These are phyloP conservation scores for Lactarius indigo DNA, from an alignment of 768 basidiomycete species.

Conservation along the genomic window DNA sequence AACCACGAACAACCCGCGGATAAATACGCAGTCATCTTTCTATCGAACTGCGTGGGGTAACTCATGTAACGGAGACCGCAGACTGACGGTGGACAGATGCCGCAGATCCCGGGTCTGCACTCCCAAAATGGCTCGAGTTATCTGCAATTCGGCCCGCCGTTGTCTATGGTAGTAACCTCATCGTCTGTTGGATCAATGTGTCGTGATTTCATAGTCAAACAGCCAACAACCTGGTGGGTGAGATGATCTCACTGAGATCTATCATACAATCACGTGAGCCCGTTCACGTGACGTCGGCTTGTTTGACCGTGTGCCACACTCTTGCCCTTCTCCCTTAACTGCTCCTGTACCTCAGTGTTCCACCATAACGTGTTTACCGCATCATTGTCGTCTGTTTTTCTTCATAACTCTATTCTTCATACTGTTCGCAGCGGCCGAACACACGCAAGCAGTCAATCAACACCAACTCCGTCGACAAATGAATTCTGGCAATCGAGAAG, in stretches of 20 bases:
- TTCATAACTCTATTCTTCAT: not conserved
- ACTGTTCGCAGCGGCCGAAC: not conserved
- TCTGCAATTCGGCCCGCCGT: not conserved
- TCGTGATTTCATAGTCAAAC: not conserved
- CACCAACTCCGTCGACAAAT: not conserved
- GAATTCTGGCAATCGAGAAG: not conserved
- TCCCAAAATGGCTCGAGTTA: no score
- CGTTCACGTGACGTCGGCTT: not conserved
- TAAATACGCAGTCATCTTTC: no score
- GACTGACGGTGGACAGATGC: no score
- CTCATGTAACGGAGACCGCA: not conserved
- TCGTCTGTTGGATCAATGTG: not conserved
- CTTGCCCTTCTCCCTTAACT: no score
- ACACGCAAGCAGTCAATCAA: not conserved
- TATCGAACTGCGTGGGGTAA: not conserved
- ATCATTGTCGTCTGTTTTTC: not conserved
- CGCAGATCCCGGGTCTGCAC: not conserved
- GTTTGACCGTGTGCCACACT: no score
- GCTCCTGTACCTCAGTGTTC: not conserved
- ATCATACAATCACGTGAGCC: no score
- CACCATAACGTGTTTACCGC: not conserved
- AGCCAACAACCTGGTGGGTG: not conserved
- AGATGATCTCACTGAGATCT: no score
- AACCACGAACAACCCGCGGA: not conserved
- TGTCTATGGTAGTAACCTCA: not conserved